Evolutionary conservation across 306 rosid species (phyloP).

Genomic region (Pyrus bretschneideri): DNA sequence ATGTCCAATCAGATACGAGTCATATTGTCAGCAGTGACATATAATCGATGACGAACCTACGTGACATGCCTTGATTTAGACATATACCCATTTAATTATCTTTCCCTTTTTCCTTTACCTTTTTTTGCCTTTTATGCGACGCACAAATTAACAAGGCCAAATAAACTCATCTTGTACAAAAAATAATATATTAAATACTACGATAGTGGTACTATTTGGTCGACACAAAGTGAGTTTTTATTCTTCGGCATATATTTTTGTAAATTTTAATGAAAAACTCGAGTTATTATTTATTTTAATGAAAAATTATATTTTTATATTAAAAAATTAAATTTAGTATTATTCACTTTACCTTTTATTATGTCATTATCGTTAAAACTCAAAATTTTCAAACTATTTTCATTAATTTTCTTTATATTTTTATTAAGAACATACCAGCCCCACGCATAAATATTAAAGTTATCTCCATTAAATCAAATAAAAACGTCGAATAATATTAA

Average conservation of each 20-base stretch:
- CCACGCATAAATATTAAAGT: background rate
- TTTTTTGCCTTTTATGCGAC: background rate
- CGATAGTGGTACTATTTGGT: background rate
- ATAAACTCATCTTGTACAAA: background rate
- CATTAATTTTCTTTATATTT: too few relatives aligned
- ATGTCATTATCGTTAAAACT: too few relatives aligned
- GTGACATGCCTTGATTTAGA: background rate
- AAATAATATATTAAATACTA: too few relatives aligned
- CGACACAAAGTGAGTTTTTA: background rate
- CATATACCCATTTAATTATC: background rate
- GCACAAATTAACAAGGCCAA: background rate
- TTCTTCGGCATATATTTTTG: background rate
- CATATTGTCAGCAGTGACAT: background rate
- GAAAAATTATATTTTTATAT: too few relatives aligned
- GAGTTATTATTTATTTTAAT: too few relatives aligned
- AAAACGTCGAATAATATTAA: background rate
- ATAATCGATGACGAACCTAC: background rate
- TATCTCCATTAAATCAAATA: too few relatives aligned
- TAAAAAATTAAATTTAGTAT: too few relatives aligned
- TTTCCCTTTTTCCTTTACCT: background rate
- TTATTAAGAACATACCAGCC: background rate
- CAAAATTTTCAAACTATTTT: too few relatives aligned
- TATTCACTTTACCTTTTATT: too few relatives aligned
- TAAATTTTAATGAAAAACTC: too few relatives aligned
- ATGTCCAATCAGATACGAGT: background rate